Evolutionary conservation across 345 rosid genomes (phyloP).

Genomic region (Gossypium raimondii): DNA sequence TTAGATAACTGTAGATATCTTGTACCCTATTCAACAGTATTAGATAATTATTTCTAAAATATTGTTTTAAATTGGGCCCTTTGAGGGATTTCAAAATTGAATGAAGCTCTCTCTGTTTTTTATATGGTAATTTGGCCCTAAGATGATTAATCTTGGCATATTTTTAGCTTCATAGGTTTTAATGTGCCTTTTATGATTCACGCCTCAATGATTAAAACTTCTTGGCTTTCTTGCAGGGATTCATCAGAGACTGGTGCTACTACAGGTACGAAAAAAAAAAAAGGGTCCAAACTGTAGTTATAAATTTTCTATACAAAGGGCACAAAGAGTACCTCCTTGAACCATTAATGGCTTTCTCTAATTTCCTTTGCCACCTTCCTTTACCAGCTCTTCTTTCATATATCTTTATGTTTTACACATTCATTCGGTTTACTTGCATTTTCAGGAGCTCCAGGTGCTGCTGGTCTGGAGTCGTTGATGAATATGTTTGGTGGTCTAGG

Average conservation of each 20-base stretch:
- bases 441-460: constrained; percentile 38
- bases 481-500: constrained; percentile 89
- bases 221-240: constrained; percentile 40
- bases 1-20: neutral
- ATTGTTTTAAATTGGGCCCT: neutral
- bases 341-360: neutral
- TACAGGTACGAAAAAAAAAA: constrained; percentile 36
- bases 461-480: constrained; percentile 69
- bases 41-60: neutral
- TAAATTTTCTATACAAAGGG: neutral
- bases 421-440: neutral
- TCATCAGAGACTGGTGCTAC: constrained; percentile 47
- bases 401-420: neutral
- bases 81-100: neutral
- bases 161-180: neutral
- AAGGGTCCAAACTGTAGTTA: neutral
- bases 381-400: neutral
- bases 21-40: neutral
- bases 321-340: neutral
- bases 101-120: neutral
- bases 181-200: neutral
- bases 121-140: neutral
- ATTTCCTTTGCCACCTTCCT: neutral
- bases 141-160: constrained; percentile 4
- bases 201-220: neutral